phyloP scores from a whole-genome alignment of 805 yeast species.

The Metschnikowia continentalis region DNA sequence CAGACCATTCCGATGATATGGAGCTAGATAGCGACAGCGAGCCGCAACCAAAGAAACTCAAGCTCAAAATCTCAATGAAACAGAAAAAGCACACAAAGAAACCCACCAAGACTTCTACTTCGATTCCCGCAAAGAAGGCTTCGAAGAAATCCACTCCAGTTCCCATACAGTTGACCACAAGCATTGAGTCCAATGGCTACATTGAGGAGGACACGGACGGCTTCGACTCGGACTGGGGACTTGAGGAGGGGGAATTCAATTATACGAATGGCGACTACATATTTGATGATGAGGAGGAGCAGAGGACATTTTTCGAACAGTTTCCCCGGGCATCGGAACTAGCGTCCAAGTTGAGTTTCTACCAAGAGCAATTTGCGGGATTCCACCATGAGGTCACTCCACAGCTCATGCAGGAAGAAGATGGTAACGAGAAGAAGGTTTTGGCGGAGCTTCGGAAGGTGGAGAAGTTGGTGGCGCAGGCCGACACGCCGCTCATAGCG shows the following conservation, averaged over 20 bases:
- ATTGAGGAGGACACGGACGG: conserved; percentile 4
- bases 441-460: conserved; percentile 16
- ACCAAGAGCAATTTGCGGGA: conserved; percentile 18
- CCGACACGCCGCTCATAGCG: conserved; percentile 28
- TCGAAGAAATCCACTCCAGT: background rate
- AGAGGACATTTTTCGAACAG: conserved; percentile 20
- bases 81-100: conserved; percentile 10
- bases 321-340: conserved; percentile 26
- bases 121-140: conserved; percentile 1
- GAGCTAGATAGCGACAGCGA: conserved; percentile 35
- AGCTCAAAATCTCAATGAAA: conserved; percentile 14
- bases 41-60: conserved; percentile 21
- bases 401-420: conserved; percentile 10
- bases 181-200: background rate
- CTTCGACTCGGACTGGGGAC: conserved; percentile 39
- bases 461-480: conserved; percentile 12
- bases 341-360: conserved; percentile 14
- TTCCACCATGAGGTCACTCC: conserved; percentile 16
- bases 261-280: conserved; percentile 33
- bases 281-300: conserved; percentile 30
- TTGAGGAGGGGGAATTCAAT: conserved; percentile 29
- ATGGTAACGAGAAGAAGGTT: conserved; percentile 12
- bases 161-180: background rate
- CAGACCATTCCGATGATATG: conserved; percentile 30
- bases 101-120: background rate